phyloP scores from a whole-genome alignment of 805 yeast species.

The Ogataea populi-albae region DNA sequence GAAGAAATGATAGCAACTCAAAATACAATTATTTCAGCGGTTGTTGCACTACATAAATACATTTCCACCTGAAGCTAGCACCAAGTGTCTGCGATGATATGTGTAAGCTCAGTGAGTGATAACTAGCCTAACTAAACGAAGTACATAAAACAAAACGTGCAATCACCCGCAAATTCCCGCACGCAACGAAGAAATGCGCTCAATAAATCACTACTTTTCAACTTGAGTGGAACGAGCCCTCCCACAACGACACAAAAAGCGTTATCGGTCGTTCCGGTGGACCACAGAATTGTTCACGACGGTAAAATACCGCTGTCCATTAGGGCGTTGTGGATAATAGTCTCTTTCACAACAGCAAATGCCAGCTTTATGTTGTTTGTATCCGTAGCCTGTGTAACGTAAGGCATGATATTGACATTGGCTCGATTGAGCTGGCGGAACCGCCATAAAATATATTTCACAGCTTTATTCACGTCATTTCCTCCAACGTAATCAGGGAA shows the following conservation, averaged over 20 bases:
- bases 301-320: conserved; percentile 54
- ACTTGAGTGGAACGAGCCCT: background rate
- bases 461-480: conserved; percentile 83
- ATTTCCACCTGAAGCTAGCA: no score
- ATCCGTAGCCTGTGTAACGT: conserved; percentile 92
- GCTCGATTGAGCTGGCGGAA: conserved; percentile 82
- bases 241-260: background rate
- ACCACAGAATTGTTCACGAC: conserved; percentile 8
- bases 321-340: conserved; percentile 53
- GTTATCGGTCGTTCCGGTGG: background rate
- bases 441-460: conserved; percentile 87
- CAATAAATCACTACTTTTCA: no score
- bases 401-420: conserved; percentile 80
- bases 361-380: conserved; percentile 85
- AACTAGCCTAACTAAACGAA: no score
- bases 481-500: conserved; percentile 94
- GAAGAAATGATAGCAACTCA: no score
- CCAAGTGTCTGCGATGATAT: no score
- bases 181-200: no score
- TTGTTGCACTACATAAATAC: no score
- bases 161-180: no score
- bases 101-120: no score
- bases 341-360: conserved; percentile 57
- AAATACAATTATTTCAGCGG: no score
- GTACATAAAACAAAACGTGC: no score